A percentile compares a stretch with the other conserved stretches of the same genome.
These are phyloP conservation scores for Suhomyces bokatorum DNA, from an alignment of 1,139 yeast species.

Conservation along the genomic window DNA sequence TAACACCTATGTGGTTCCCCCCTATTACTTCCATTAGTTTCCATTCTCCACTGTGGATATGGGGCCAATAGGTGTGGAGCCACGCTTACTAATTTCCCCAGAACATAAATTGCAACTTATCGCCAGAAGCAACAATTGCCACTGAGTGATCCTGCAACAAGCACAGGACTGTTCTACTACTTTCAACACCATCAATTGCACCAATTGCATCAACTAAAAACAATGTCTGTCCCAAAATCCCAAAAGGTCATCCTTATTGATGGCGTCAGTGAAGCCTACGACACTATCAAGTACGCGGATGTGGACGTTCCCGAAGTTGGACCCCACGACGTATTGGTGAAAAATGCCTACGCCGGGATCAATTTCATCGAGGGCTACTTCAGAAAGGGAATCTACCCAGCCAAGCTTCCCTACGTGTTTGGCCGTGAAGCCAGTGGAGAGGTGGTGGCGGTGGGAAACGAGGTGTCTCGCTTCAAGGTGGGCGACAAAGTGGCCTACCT, in stretches of 20 bases:
- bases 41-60: too few relatives aligned
- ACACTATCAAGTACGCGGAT: conserved; percentile 47
- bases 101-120: too few relatives aligned
- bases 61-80: too few relatives aligned
- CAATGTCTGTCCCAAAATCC: conserved; percentile 22
- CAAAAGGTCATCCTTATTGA: conserved; percentile 61
- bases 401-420: conserved; percentile 56
- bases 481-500: conserved; percentile 76
- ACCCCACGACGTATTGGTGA: conserved; percentile 60
- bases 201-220: background rate
- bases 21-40: too few relatives aligned
- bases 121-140: too few relatives aligned
- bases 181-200: background rate
- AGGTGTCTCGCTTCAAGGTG: conserved; percentile 54
- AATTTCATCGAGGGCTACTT: conserved; percentile 83
- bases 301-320: conserved; percentile 59
- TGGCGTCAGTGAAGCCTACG: conserved; percentile 49
- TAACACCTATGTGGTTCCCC: too few relatives aligned
- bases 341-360: conserved; percentile 73
- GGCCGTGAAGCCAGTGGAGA: conserved; percentile 89
- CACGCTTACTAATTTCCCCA: too few relatives aligned
- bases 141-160: too few relatives aligned
- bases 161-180: background rate
- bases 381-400: conserved; percentile 73
- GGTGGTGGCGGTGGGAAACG: conserved; percentile 65